These are phyloP conservation scores for Asparagopsis taxiformis DNA, from an alignment of 31 red algal genomes.

Conservation along the genomic window DNA sequence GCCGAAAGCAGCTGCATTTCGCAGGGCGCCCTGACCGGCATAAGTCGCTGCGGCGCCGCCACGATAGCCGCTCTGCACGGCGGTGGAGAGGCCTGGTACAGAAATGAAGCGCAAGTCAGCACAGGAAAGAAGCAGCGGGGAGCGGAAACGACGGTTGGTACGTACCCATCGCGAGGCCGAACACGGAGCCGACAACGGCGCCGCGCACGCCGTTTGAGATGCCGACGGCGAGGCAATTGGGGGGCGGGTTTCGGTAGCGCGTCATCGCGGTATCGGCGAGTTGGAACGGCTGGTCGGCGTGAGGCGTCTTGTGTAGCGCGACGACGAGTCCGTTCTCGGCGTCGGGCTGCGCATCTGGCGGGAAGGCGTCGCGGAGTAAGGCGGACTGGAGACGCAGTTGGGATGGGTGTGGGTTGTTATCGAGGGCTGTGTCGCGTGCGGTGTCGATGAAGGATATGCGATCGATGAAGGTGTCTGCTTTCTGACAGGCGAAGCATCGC, in stretches of 20 bases:
- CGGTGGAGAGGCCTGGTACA: constrained; percentile 21
- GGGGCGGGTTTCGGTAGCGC: neutral
- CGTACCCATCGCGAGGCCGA: constrained; percentile 52
- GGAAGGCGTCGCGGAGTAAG: constrained; percentile 7
- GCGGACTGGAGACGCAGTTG: neutral
- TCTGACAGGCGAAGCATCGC: no score
- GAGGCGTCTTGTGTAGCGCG: neutral
- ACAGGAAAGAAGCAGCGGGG: neutral
- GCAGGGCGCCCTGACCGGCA: constrained; percentile 20
- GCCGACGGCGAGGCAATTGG: constrained; percentile 39
- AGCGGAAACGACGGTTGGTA: neutral
- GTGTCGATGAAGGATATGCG: no score
- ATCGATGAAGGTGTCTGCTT: no score
- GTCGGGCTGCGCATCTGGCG: neutral
- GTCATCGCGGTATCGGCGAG: neutral
- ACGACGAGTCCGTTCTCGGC: neutral
- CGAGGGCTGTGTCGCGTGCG: no score
- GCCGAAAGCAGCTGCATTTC: constrained; percentile 41
- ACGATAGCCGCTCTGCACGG: constrained; percentile 31
- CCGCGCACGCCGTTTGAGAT: constrained; percentile 43
- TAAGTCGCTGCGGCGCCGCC: constrained; percentile 17
- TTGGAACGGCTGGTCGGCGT: neutral
- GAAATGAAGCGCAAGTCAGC: neutral
- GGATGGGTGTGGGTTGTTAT: no score
- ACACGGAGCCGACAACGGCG: constrained; percentile 42